Percentiles rank a stretch among this genome's conserved stretches.
These are phyloP conservation scores for Eudorina sp. DNA, from an alignment of 139 green algal genomes.

Conservation along the genomic window DNA sequence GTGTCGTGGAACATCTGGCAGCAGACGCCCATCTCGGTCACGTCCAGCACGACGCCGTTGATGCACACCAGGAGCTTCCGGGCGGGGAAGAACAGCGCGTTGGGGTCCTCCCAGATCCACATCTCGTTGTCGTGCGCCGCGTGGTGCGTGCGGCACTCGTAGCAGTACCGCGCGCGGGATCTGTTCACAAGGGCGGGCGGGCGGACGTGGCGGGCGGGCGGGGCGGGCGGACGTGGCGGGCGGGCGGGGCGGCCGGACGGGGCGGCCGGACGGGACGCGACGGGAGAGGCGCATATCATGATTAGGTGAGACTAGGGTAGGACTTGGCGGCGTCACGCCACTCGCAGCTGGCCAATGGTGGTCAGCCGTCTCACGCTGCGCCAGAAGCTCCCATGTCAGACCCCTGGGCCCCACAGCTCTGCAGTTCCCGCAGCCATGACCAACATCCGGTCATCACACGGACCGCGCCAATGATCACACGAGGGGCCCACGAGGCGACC, in stretches of 20 bases:
- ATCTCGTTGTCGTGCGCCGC: constrained; percentile 13
- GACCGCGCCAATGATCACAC: background rate
- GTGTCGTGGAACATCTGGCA: constrained; percentile 38
- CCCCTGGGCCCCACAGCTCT: too few species aligned
- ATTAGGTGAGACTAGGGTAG: background rate
- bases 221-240: background rate
- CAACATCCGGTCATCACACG: background rate
- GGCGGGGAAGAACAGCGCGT: constrained; percentile 22
- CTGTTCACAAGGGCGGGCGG: background rate
- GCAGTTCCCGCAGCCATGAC: too few species aligned
- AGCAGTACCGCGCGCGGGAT: constrained; percentile 34
- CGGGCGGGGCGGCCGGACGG: background rate
- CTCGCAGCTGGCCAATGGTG: too few species aligned
- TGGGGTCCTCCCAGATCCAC: constrained; percentile 47
- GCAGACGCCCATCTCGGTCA: constrained; percentile 35
- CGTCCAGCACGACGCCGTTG: constrained; percentile 25
- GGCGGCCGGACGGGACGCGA: background rate
- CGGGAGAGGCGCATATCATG: background rate
- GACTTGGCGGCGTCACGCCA: too few species aligned
- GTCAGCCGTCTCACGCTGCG: too few species aligned
- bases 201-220: background rate
- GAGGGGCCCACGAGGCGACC: background rate
- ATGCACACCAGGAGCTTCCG: constrained; percentile 31
- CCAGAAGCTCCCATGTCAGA: too few species aligned
- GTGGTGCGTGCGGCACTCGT: constrained; percentile 44